These are phyloP conservation scores for Xylariaceae sp. DNA, from an alignment of 2,329 filamentous ascomycete species.

Conservation along the genomic window DNA sequence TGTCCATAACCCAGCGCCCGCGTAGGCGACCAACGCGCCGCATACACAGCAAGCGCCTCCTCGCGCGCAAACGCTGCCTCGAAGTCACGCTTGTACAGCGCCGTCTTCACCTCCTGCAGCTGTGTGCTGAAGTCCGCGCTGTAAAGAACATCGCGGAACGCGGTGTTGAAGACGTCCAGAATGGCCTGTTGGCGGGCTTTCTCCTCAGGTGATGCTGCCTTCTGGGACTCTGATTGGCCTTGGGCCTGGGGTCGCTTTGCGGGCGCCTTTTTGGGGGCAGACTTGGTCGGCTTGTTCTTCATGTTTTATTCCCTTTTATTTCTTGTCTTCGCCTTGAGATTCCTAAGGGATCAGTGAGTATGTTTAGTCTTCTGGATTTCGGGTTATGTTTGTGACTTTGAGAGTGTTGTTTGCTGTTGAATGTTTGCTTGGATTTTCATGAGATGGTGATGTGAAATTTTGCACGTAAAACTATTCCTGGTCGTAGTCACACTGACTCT, in stretches of 20 bases:
- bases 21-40: constrained; percentile 83
- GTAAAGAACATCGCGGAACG: constrained; percentile 51
- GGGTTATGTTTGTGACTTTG: neutral
- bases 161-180: constrained; percentile 29
- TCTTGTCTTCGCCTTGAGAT: neutral
- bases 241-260: neutral
- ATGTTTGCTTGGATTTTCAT: neutral
- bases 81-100: constrained; percentile 84
- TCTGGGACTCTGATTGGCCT: neutral
- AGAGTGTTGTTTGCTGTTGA: neutral
- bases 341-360: neutral
- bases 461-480: too few relatives aligned
- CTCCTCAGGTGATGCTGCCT: constrained; percentile 5
- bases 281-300: neutral
- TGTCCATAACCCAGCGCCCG: constrained; percentile 74
- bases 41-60: constrained; percentile 70
- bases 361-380: neutral
- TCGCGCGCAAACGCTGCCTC: constrained; percentile 66
- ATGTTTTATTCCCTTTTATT: neutral
- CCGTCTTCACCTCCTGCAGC: constrained; percentile 78
- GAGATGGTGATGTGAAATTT: neutral
- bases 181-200: constrained; percentile 22
- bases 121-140: constrained; percentile 45
- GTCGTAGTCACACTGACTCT: too few relatives aligned
- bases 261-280: neutral